Percentiles rank a stretch among this genome's conserved stretches.
Evolutionary conservation across 1,139 yeast genomes (phyloP).

Genomic region (Arxiozyma slooffiae): DNA sequence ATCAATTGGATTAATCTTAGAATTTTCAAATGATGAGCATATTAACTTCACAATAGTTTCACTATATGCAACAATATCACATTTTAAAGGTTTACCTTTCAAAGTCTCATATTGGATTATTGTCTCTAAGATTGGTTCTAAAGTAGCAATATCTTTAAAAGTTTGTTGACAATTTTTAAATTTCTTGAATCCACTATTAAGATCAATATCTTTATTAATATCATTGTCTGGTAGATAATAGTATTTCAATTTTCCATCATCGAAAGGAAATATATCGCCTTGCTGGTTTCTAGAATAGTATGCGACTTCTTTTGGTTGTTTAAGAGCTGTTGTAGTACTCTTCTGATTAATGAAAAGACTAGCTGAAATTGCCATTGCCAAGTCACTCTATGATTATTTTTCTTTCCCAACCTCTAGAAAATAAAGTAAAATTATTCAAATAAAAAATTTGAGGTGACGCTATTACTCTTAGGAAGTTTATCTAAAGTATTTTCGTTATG

Average conservation of each 20-base stretch:
- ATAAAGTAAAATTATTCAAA: too few relatives aligned
- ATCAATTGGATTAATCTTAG: slow-evolving; percentile 41
- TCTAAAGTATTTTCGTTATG: too few relatives aligned
- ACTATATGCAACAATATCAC: slow-evolving; percentile 71
- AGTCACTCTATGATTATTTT: neutral
- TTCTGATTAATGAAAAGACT: slow-evolving; percentile 21
- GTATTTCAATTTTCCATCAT: slow-evolving; percentile 48
- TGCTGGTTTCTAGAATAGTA: slow-evolving; percentile 23
- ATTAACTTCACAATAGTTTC: slow-evolving; percentile 50
- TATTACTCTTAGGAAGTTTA: too few relatives aligned
- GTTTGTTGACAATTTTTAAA: slow-evolving; percentile 39
- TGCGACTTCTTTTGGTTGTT: slow-evolving; percentile 28
- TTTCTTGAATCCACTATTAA: slow-evolving; percentile 52
- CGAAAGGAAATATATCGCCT: slow-evolving; percentile 32
- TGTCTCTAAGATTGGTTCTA: slow-evolving; percentile 49
- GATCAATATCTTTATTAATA: slow-evolving; percentile 44
- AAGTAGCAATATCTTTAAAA: slow-evolving; percentile 31
- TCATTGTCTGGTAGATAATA: slow-evolving; percentile 69
- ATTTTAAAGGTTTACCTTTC: slow-evolving; percentile 40
- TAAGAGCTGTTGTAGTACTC: slow-evolving; percentile 25
- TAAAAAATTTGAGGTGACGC: too few relatives aligned
- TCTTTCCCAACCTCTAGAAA: too few relatives aligned
- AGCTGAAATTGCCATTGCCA: slow-evolving; percentile 16
- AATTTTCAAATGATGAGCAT: slow-evolving; percentile 24
- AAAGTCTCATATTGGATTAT: slow-evolving; percentile 45